Evolutionary conservation across 352 stramenopile species (phyloP).

Genomic region (Pythium monospermum): DNA sequence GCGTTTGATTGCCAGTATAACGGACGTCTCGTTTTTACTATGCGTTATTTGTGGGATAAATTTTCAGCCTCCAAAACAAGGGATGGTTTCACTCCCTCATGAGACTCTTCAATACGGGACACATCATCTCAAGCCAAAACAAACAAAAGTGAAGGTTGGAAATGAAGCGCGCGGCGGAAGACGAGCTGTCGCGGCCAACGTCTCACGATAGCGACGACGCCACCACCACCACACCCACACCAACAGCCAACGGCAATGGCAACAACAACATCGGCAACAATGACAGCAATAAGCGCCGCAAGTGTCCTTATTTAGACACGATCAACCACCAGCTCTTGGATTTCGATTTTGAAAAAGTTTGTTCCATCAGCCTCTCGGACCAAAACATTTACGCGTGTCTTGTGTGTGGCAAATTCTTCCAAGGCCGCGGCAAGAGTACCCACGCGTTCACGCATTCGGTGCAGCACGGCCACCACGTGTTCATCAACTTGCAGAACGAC

Average conservation of each 20-base stretch:
- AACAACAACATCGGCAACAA: constrained; percentile 5
- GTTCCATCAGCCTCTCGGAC: constrained; percentile 94
- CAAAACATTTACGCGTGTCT: constrained; percentile 99
- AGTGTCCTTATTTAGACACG: constrained; percentile 98
- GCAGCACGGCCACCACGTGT: constrained; percentile 96
- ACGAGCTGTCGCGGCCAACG: constrained; percentile 3
- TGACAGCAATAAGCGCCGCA: constrained; percentile 56
- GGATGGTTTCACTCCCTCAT: not conserved
- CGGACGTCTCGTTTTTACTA: too few species aligned
- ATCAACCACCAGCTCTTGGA: constrained; percentile 97
- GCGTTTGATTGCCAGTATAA: not conserved
- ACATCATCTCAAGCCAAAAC: not conserved
- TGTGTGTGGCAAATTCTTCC: constrained; percentile 99
- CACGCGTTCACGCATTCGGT: constrained; percentile 97
- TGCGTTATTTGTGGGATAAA: constrained; percentile 10
- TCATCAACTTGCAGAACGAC: constrained; percentile 94
- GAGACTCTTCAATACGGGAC: too few species aligned
- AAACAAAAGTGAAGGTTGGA: constrained; percentile 3
- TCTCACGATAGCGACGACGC: constrained; percentile 19
- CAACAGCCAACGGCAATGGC: too few species aligned
- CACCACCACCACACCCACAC: too few species aligned
- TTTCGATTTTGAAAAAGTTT: constrained; percentile 99
- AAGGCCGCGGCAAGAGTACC: constrained; percentile 89
- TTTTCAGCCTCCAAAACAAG: not conserved
- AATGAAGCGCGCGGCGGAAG: constrained; percentile 48